A percentile compares a stretch with the other conserved stretches of the same genome.
These are phyloP conservation scores for Mortierella hygrophila DNA, from an alignment of 192 early-diverging fungal species.

Conservation along the genomic window DNA sequence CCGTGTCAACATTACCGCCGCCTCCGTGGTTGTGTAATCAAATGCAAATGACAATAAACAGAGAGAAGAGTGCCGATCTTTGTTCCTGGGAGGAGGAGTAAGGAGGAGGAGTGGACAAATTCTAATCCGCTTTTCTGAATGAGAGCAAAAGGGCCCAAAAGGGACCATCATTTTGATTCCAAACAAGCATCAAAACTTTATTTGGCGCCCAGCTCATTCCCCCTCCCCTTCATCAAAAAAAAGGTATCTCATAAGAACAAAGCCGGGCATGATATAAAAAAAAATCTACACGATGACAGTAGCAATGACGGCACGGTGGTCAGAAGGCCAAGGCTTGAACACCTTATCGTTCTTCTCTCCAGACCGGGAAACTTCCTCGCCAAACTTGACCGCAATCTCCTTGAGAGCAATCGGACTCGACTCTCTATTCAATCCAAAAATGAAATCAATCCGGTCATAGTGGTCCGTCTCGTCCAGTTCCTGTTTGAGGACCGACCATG, in stretches of 20 bases:
- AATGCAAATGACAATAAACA: neutral
- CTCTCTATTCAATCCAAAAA: conserved; percentile 44
- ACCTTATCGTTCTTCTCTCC: conserved; percentile 53
- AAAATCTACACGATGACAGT: conserved; percentile 32
- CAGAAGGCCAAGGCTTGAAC: conserved; percentile 44
- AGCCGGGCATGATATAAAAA: neutral
- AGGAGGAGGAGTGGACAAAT: neutral
- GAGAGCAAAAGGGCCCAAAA: neutral
- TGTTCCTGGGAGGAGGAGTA: neutral
- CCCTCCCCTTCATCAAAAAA: neutral
- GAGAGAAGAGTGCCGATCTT: neutral
- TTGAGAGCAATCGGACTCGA: conserved; percentile 54
- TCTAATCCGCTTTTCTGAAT: neutral
- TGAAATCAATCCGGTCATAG: conserved; percentile 51
- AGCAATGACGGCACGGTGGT: conserved; percentile 47
- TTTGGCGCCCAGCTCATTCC: neutral
- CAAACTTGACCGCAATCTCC: conserved; percentile 38
- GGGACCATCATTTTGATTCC: neutral
- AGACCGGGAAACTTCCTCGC: conserved; percentile 27
- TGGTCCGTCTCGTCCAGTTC: conserved; percentile 36
- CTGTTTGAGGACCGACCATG: conserved; percentile 22
- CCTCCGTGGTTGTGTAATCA: neutral
- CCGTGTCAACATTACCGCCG: neutral
- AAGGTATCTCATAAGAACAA: neutral
- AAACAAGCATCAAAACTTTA: neutral